Base-by-base conservation (phyloP, 768 basidiomycete genomes). In the Mrakia frigida region DNA sequence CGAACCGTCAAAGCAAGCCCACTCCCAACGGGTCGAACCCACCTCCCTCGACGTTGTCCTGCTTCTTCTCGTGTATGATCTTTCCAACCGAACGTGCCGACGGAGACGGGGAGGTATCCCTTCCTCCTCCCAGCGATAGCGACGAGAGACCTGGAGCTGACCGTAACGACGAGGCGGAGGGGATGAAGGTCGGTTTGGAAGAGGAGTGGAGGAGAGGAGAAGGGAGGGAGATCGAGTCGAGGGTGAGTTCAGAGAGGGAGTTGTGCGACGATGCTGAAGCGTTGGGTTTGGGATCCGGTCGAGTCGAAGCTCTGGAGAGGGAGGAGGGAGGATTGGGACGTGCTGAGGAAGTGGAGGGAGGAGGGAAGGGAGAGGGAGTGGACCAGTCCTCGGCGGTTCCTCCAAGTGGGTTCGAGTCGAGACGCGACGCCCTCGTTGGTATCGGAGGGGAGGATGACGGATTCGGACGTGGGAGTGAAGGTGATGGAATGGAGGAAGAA, bases 311-410 rank as follows among this genome's bases (percentile, higher is more conserved):
- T 23, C n/a, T 70, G 39, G 28, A 43, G 21, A 21, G 46, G 50
- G 46, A 52, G 21, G 53, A 23, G 16, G 31, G 35, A 23, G 52
- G 31, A 21, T 33, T 5, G 3, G 70, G 33, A 14, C 31, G 70
- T 6, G 50, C n/a, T 16, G 70, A 21, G 31, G 53, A 25, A 21
- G 16, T 18, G 31, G 52, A 53, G 28, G 53, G 28, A 35, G 6
- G 35, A 9, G 33, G 7, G 35, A 35, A 4, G 1, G 31, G 18
- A 41, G 50, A 23, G 46, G 23, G 18, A 25, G 53, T 18, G 5
- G 70, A 11, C 70, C 70, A 72, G 35, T 72, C 70, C 10, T 72
- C 70, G 6, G 70, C 70, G 6, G 70, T 56, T 33, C 70, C 70
- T 53, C 35, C 70, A 3, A 72, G 43, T 14, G 70, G 41, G 31